Evolutionary conservation across 352 stramenopile species (phyloP).

Genomic region (Pseudoperonospora humuli): DNA sequence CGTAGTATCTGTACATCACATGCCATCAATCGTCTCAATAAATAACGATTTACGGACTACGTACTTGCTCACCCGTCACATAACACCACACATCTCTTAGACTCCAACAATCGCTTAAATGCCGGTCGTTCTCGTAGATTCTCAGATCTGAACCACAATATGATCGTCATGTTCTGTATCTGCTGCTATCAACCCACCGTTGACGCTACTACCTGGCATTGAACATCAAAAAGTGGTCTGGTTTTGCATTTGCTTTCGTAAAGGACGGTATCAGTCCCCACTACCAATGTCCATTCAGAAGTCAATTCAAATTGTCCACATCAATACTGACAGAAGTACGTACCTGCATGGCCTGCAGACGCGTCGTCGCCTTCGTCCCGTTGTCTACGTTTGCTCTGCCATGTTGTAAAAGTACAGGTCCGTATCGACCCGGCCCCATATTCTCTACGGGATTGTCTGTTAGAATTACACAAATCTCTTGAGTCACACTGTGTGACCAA

Average conservation of each 20-base stretch:
- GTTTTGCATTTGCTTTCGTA: slow-evolving; percentile 61
- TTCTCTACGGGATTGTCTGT: slow-evolving; percentile 72
- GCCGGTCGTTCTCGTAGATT: slow-evolving; percentile 62
- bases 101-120: slow-evolving; percentile 64
- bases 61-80: slow-evolving; percentile 51
- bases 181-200: neutral
- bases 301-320: slow-evolving; percentile 1
- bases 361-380: slow-evolving; percentile 11
- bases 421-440: slow-evolving; percentile 64
- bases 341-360: slow-evolving; percentile 63
- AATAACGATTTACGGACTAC: too few species aligned
- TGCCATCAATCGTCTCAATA: neutral
- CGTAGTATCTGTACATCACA: slow-evolving; percentile 61
- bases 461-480: slow-evolving; percentile 2
- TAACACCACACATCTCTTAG: slow-evolving; percentile 71
- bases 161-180: neutral
- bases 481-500: neutral
- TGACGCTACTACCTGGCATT: slow-evolving; percentile 51
- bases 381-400: slow-evolving; percentile 3
- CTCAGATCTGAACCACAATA: slow-evolving; percentile 39
- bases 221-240: slow-evolving; percentile 84
- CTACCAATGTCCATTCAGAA: slow-evolving; percentile 18
- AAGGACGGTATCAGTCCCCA: slow-evolving; percentile 81
- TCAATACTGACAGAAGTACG: slow-evolving; percentile 2
- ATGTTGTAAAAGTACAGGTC: slow-evolving; percentile 37